Base-by-base conservation (phyloP, 2,329 filamentous ascomycete species). In the Lasiodiplodia theobromae region DNA sequence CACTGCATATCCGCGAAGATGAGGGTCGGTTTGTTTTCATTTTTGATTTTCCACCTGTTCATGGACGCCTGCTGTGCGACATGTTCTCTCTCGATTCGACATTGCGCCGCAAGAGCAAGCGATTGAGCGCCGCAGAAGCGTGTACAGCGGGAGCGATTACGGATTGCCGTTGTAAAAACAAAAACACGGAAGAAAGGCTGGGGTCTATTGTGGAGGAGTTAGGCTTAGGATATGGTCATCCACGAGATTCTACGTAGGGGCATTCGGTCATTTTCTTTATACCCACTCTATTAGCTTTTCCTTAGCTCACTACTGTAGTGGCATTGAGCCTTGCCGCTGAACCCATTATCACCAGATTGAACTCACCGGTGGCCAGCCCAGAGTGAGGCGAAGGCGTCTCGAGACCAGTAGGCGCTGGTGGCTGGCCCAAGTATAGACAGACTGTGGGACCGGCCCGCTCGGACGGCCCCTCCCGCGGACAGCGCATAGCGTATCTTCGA, bases 231-330 rank as follows among this genome's bases (percentile, higher is more conserved):
- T 31, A 38, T 38, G 44, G 44, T 18, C 37, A 51, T 25, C 47
- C 37, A 44, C 12, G 21, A 47, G 37, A 6, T 60, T 60, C 44
- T 31, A 18, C 28, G 37, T 51, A 28, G 49, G 63, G 49, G 63
- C 23, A 65, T 47, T 66, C 63, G 63, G 63, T 66, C 63, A 31
- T 56, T 56, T 66, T 66, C 63, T 54, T 44, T 56, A 66, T 66
- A 66, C 63, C 63, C 63, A 56, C 49, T 25, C 28, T 31, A 37
- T 21, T 47, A 49, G 47, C 10, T 38, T 31, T 52, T 52, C 4
- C 12, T 40, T 52, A 31, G 23, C 8, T 34, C 21, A 18, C 34
- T 23, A 7, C n/a, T 21, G 4, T 49, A 5, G 25, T 14, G 37
- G 53, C 16, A n/a, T 62, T 25, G 31, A 62, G 38, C 21, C 25